phyloP scores from a whole-genome alignment of 805 yeast species.

The Yarrowia sp. region DNA sequence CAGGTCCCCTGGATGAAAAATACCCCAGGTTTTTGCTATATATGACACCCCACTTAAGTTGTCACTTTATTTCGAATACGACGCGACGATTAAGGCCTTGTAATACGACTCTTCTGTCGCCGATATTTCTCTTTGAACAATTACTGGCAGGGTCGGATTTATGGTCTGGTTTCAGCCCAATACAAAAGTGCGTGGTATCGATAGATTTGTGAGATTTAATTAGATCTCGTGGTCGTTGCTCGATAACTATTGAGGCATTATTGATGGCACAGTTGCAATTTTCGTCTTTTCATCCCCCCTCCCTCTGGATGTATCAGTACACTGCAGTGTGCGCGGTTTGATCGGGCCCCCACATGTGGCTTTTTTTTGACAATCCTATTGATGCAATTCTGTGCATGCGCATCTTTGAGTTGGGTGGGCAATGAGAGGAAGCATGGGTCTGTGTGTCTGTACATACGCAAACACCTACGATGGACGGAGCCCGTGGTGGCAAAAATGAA shows the following conservation, averaged over 20 bases:
- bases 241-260: background rate
- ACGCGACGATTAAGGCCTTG: constrained; percentile 6
- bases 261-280: background rate
- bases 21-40: background rate
- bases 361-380: constrained; percentile 31
- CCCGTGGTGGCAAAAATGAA: background rate
- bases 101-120: constrained; percentile 18
- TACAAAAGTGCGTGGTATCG: background rate
- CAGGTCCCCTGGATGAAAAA: background rate
- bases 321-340: constrained; percentile 1
- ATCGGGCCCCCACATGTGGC: constrained; percentile 32
- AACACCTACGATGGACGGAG: background rate
- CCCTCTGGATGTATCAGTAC: background rate
- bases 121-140: background rate
- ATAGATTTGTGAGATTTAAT: background rate
- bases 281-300: background rate
- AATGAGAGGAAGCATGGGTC: constrained; percentile 15
- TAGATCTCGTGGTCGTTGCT: background rate
- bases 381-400: constrained; percentile 24
- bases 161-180: background rate
- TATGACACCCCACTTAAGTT: constrained; percentile 17
- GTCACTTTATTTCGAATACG: constrained; percentile 28
- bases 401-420: constrained; percentile 33
- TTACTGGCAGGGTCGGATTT: constrained; percentile 12
- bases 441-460: background rate